Base-by-base conservation (phyloP, 108 stramenopile genomes). In the Epithemia pelagica region DNA sequence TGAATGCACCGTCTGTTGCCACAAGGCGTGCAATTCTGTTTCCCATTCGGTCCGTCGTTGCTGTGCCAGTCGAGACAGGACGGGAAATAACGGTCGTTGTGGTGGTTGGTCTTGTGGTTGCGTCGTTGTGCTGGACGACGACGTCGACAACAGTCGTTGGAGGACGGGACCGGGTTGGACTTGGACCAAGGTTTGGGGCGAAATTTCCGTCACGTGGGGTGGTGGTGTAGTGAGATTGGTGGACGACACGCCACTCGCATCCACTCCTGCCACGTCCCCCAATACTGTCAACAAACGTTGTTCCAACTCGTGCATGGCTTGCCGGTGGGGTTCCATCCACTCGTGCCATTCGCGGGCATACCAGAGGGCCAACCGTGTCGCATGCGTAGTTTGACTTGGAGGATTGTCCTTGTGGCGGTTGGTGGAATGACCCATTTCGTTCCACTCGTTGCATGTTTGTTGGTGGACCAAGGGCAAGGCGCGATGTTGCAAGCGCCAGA, bases 161-260 rank as follows among this genome's bases (percentile, higher is more conserved):
- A 67, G 15, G 15, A 73, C 28, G 62, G 62, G 1, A 23, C 19
- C 32, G 25, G 30, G 65, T 66, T 74, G 64, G 20, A 65, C 28
- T n/a, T 73, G 51, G 65, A 74, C 76, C 19, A 72, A 23, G 25
- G 56, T 68, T 59, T 75, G 64, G 22, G 74, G 61, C n/a, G 72
- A 66, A 51, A 79, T 74, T 62, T 79, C 78, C 24, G 70, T 28
- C 66, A 79, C 54, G 19, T 71, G 73, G 37, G 37, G 10, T n/a
- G n/a, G n/a, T n/a, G n/a, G n/a, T 5, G 37, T 15, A 46, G 5
- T 46, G 15, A 10, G 5, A 27, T 70, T 33, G 8, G 23, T 58
- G 1, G 2, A 18, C 71, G 70, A 18, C 68, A 52, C 24, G 52
- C 58, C 66, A 66, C 2, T 53, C 32, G 30, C 66, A 32, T 53